Evolutionary conservation across 1,284 basidiomycete species (phyloP).

Genomic region (Puccinia horiana): DNA sequence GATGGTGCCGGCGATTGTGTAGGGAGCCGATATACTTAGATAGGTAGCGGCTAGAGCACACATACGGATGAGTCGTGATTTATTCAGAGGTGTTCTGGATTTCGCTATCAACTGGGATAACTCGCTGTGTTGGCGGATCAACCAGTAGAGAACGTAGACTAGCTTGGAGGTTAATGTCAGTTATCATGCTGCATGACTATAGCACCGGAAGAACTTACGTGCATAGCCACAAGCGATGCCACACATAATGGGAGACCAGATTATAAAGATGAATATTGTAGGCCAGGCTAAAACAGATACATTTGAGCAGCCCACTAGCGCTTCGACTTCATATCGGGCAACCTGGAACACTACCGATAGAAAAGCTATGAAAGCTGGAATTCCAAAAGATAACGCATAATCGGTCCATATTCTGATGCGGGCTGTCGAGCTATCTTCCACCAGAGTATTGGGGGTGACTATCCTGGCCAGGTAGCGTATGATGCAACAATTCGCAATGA

Average conservation of each 20-base stretch:
- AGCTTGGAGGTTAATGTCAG: neutral
- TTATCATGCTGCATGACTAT: neutral
- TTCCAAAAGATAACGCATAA: conserved; percentile 34
- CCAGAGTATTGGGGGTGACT: conserved; percentile 1
- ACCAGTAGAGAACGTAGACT: conserved; percentile 47
- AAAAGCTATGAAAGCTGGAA: conserved; percentile 16
- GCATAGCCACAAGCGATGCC: conserved; percentile 39
- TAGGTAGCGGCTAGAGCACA: conserved; percentile 34
- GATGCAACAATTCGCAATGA: conserved; percentile 43
- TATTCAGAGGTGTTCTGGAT: conserved; percentile 24
- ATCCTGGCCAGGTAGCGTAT: conserved; percentile 43
- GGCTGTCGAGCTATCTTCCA: neutral
- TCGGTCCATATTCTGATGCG: conserved; percentile 8
- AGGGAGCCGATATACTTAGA: conserved; percentile 36
- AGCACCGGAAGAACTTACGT: neutral
- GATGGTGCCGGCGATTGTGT: conserved; percentile 16
- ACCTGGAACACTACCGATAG: conserved; percentile 16
- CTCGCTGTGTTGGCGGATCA: conserved; percentile 36
- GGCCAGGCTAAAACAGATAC: conserved; percentile 40
- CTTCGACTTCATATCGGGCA: conserved; percentile 31
- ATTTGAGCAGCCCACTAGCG: conserved; percentile 26
- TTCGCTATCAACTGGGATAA: conserved; percentile 22
- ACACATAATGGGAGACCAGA: conserved; percentile 40
- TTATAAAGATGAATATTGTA: conserved; percentile 29
- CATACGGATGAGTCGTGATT: conserved; percentile 40